A percentile compares a stretch with the other conserved stretches of the same genome.
Evolutionary conservation across 2,329 filamentous ascomycete species (phyloP).

Genomic region (Aspergillus sp.): DNA sequence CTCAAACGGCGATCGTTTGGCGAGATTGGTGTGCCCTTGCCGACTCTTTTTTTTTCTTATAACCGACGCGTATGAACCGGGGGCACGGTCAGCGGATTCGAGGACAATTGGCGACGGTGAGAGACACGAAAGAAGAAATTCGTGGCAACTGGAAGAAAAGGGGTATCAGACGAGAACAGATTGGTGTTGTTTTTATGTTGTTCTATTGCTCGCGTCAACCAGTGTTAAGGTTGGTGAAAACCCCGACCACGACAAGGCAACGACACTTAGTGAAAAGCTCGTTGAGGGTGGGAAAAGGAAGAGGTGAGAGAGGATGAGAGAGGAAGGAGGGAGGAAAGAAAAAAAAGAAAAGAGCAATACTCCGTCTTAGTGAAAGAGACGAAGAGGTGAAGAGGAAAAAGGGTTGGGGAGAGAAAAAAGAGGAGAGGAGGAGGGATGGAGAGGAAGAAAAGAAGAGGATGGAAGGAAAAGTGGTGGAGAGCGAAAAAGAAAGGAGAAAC

Average conservation of each 20-base stretch:
- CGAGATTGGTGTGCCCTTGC: no score
- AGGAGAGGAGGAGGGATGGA: slow-evolving; percentile 8
- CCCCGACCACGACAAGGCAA: slow-evolving; percentile 28
- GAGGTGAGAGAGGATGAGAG: slow-evolving; percentile 15
- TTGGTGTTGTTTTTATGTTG: background rate
- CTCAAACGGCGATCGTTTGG: no score
- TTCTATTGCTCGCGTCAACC: background rate
- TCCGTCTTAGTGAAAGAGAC: slow-evolving; percentile 11
- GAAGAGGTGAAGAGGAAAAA: slow-evolving; percentile 8
- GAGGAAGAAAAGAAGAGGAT: slow-evolving; percentile 5
- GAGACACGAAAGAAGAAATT: background rate
- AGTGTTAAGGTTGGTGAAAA: slow-evolving; percentile 3
- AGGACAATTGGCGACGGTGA: no score
- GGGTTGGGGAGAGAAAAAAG: slow-evolving; percentile 12
- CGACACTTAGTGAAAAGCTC: slow-evolving; percentile 50
- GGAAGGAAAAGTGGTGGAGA: background rate
- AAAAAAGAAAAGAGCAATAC: slow-evolving; percentile 11
- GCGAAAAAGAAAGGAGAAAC: slow-evolving; percentile 4
- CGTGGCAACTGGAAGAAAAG: background rate
- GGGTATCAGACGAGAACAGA: background rate
- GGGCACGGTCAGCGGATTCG: background rate
- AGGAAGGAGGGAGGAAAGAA: slow-evolving; percentile 1
- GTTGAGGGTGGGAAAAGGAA: slow-evolving; percentile 22
- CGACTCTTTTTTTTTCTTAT: background rate
- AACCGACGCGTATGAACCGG: background rate